Evolutionary conservation across 2,329 filamentous ascomycete species (phyloP), one percentile per base, ranked within the genome.

Genomic region (Diaporthe batatas): DNA sequence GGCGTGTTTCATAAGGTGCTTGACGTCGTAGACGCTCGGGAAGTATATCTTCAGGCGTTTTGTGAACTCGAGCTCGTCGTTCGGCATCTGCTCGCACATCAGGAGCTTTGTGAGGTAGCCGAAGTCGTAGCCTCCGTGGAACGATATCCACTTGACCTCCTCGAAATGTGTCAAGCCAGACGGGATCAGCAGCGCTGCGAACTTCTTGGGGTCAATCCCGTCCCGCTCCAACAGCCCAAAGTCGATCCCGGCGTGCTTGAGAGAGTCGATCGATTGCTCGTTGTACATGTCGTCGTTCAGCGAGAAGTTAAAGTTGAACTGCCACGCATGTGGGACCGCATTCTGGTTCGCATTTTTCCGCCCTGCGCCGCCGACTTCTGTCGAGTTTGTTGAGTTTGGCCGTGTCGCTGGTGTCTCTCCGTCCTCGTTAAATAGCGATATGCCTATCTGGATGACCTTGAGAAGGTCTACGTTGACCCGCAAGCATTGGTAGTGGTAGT

Each of bases 261-360:
- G 89, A 77, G 97, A 94, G 76, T 96, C 93, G 77, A 98, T 98
- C 21, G 95, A 98, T 72, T 95, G 93, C 80, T 98, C 93, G 75
- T 97, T 96, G 84, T 97, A 98, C 96, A 99, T 99, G 83, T 99
- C 96, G 51, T 96, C 91, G 77, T 96, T 93, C 12, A 98, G 88
- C 1, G 94, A 96, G 83, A 98, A 99, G 78, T 95, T 93, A 84
- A 99, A 99, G 86, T 99, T 98, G 88, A 99, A 99, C 78, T 98
- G 96, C 96, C 96, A 99, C 23, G 96, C 97, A 80, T 93, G 97
- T 21, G 94, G 96, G 73, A 94, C 91, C 64, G 89, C 87, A 73
- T 82, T 78, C 72, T 83, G 86, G 65, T 76, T 81, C 25, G 81
- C 83, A 32, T 82, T 81, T 75, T 84, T 82, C 75, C 84, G 81